Conservation (phyloP, 768 basidiomycete species). For the Dentipellis fragilis region DNA sequence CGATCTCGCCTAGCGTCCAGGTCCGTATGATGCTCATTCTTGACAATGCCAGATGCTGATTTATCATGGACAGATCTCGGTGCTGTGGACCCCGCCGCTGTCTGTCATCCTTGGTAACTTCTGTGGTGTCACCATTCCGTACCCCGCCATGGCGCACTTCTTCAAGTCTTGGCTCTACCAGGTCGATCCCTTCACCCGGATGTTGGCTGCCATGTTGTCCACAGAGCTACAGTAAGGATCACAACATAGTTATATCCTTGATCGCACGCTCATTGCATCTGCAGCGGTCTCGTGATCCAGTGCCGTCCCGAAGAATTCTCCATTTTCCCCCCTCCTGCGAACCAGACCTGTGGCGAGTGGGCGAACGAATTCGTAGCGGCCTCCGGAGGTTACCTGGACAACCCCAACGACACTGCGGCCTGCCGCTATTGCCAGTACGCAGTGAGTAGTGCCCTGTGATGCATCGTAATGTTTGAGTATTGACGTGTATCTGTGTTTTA, state of each 20-base stretch:
- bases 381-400: conserved; percentile 68
- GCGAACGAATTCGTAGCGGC: conserved; percentile 50
- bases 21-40: neutral
- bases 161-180: conserved; percentile 78
- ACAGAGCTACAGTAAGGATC: conserved; percentile 57
- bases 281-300: conserved; percentile 48
- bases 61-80: conserved; percentile 32
- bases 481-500: conserved; percentile 11
- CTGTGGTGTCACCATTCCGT: conserved; percentile 77
- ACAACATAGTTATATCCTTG: conserved; percentile 7
- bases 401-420: conserved; percentile 42
- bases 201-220: conserved; percentile 64
- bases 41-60: neutral
- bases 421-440: conserved; percentile 71
- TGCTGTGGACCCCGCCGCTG: conserved; percentile 72
- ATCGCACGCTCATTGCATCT: neutral
- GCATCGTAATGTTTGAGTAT: neutral
- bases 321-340: conserved; percentile 60
- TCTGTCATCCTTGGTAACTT: conserved; percentile 55
- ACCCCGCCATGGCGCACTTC: conserved; percentile 53
- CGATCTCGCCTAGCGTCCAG: conserved; percentile 68
- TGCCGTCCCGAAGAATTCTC: conserved; percentile 66
- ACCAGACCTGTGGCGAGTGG: conserved; percentile 67
- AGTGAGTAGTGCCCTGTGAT: conserved; percentile 16
- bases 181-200: conserved; percentile 62